Evolutionary conservation across 208 protist genomes (phyloP).

Genomic region (Crithidia fasciculata): DNA sequence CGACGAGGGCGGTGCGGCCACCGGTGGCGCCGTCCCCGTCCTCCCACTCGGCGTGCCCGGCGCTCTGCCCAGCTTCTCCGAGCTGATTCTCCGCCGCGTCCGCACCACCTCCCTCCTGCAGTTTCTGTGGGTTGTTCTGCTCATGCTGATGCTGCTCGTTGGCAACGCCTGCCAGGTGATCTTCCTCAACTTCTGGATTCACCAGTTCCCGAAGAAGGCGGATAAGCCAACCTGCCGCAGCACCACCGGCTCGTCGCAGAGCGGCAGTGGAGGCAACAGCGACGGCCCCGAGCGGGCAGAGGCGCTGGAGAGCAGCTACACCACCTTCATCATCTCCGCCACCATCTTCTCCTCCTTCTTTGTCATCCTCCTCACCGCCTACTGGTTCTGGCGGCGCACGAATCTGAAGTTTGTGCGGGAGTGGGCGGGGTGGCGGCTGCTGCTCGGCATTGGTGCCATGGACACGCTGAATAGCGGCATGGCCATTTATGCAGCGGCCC

Average conservation of each 20-base stretch:
- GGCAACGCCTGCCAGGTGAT: slow-evolving; percentile 84
- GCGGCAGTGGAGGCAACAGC: background rate
- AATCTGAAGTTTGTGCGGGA: slow-evolving; percentile 48
- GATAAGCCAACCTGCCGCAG: slow-evolving; percentile 40
- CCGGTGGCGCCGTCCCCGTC: background rate
- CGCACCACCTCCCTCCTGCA: slow-evolving; percentile 28
- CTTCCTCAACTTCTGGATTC: slow-evolving; percentile 84
- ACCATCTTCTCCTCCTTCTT: slow-evolving; percentile 75
- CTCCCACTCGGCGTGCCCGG: background rate
- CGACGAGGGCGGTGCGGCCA: background rate
- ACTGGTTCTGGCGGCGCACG: slow-evolving; percentile 55
- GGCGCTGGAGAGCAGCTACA: slow-evolving; percentile 71
- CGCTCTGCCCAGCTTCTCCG: slow-evolving; percentile 4
- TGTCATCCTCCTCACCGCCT: slow-evolving; percentile 49
- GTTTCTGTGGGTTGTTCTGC: slow-evolving; percentile 45
- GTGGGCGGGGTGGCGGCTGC: slow-evolving; percentile 32
- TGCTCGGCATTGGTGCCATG: slow-evolving; percentile 43
- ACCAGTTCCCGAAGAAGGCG: slow-evolving; percentile 45
- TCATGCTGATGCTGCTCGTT: slow-evolving; percentile 61
- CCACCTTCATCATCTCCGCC: slow-evolving; percentile 73
- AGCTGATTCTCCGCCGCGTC: slow-evolving; percentile 22
- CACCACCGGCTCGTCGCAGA: slow-evolving; percentile 16
- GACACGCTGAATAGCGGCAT: slow-evolving; percentile 60
- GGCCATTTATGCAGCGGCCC: slow-evolving; percentile 61
- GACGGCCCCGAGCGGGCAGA: slow-evolving; percentile 19